Conservation (phyloP, 441 rosid genomes). For the Jatropha podagrica region DNA sequence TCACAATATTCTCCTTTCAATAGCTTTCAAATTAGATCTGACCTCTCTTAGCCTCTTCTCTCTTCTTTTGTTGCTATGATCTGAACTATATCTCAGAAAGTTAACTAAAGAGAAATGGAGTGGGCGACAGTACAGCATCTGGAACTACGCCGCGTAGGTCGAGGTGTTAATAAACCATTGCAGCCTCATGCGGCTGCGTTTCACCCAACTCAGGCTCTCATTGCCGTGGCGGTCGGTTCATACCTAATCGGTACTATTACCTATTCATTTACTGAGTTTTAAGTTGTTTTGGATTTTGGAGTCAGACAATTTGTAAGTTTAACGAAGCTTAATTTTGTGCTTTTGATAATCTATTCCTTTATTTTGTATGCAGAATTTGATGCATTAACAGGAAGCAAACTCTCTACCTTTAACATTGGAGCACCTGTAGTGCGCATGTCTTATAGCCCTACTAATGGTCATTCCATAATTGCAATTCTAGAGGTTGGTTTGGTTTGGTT, state of each 20-base stretch:
- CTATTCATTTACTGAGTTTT: not conserved
- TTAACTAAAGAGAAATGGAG: slow-evolving; percentile 53
- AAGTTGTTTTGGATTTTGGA: not conserved
- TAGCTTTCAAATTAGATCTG: not conserved
- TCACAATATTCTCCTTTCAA: not conserved
- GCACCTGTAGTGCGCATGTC: slow-evolving; percentile 84
- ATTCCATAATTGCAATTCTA: slow-evolving; percentile 80
- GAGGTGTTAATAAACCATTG: slow-evolving; percentile 65
- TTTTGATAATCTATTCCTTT: not conserved
- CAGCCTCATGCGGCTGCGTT: slow-evolving; percentile 96
- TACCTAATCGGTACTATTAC: slow-evolving; percentile 61
- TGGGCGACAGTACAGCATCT: slow-evolving; percentile 98
- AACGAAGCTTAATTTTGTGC: not conserved
- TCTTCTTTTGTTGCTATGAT: not conserved
- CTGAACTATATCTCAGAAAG: not conserved
- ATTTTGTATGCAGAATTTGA: slow-evolving; percentile 64
- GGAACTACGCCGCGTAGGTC: slow-evolving; percentile 83
- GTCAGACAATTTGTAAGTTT: not conserved
- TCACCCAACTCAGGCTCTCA: slow-evolving; percentile 81
- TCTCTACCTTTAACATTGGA: slow-evolving; percentile 77
- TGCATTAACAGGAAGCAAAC: slow-evolving; percentile 90
- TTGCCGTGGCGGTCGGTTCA: slow-evolving; percentile 79
- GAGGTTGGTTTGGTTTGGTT: slow-evolving; percentile 49
- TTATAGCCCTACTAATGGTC: slow-evolving; percentile 84
- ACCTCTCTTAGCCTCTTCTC: not conserved